Base-by-base conservation (phyloP, 1,139 yeast species). In the Hanseniaspora uvarum region DNA sequence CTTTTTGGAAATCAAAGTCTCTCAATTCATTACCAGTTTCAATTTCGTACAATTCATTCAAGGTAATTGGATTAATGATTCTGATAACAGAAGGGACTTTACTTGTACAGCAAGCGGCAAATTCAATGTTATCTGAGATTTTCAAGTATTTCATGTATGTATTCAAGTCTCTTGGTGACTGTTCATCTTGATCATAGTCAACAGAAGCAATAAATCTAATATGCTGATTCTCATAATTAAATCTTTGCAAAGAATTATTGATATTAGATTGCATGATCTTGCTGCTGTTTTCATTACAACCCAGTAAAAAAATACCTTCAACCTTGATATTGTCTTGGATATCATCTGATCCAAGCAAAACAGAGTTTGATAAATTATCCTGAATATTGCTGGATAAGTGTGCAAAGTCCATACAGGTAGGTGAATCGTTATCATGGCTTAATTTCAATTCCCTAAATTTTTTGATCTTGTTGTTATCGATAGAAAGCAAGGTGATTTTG, bases 401-500 rank as follows among this genome's bases (percentile, higher is more conserved):
- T 6, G 38, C 38, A 33, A 47, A 71, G 61, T 81, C 92, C 53
- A 85, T 62, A 47, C 87, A 80, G 64, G 83, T 83, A 5, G 94
- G 94, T 4, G 86, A 79, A 64, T 84, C 94, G 59, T 83, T 88
- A 54, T 76, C 75, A 16, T 77, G 71, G 6, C 80, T 79, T 57
- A 84, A 68, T 0, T 75, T 73, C 59, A 81, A 74, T 61, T 84
- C 92, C 58, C 87, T 70, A 61, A 75, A 80, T 59, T 79, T 70
- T 62, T 79, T 83, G 55, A 83, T 65, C 43, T 77, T 73, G 57
- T 80, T 75, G 7, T 36, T 33, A 59, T 78, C 76, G 55, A 84
- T 72, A 55, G 77, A 72, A 47, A 83, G 68, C 18, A 84, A 87
- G n/a, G 88, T 80, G 61, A 89, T 72, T 65, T 85, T 87, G 68